A percentile compares a stretch with the other conserved stretches of the same genome.
Conservation (phyloP, 2,329 filamentous ascomycete genomes). For the Parascedosporium putredinis region DNA sequence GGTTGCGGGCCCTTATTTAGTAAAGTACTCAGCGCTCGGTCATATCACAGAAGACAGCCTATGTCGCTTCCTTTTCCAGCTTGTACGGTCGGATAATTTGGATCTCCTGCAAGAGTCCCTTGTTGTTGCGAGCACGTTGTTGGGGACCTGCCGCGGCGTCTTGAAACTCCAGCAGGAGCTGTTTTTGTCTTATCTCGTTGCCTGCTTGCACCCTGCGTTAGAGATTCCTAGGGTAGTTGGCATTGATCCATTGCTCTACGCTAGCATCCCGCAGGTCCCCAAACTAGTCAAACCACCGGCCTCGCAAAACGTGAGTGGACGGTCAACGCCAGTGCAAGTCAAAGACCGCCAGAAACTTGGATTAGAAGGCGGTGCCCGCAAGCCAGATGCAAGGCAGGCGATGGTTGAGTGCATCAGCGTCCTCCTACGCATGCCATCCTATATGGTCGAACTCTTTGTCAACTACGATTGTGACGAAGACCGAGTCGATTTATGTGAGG, state of each 20-base stretch:
- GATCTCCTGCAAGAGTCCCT: slow-evolving; percentile 87
- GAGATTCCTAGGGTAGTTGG: slow-evolving; percentile 84
- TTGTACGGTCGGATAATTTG: slow-evolving; percentile 94
- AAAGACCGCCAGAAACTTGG: slow-evolving; percentile 89
- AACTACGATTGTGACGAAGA: slow-evolving; percentile 98
- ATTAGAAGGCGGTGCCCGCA: slow-evolving; percentile 80
- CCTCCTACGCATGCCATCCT: slow-evolving; percentile 82
- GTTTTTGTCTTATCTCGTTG: slow-evolving; percentile 87
- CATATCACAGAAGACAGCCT: slow-evolving; percentile 83
- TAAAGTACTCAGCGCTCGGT: slow-evolving; percentile 80
- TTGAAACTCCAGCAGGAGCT: slow-evolving; percentile 95
- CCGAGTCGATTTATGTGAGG: slow-evolving; percentile 83
- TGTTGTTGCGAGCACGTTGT: slow-evolving; percentile 78
- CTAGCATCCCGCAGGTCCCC: slow-evolving; percentile 84
- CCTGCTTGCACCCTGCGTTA: slow-evolving; percentile 85
- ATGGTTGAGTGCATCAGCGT: slow-evolving; percentile 97
- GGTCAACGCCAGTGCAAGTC: slow-evolving; percentile 80
- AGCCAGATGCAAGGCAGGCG: slow-evolving; percentile 89
- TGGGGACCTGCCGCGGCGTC: slow-evolving; percentile 82
- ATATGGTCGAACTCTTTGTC: slow-evolving; percentile 90
- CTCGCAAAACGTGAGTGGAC: slow-evolving; percentile 66
- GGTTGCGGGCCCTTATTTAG: slow-evolving; percentile 90
- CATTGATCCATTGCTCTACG: slow-evolving; percentile 85
- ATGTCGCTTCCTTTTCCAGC: slow-evolving; percentile 89
- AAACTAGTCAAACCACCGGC: slow-evolving; percentile 71